A percentile compares a stretch with the other conserved stretches of the same genome.
Evolutionary conservation across 805 yeast genomes (phyloP).

Genomic region (Millerozyma miso): DNA sequence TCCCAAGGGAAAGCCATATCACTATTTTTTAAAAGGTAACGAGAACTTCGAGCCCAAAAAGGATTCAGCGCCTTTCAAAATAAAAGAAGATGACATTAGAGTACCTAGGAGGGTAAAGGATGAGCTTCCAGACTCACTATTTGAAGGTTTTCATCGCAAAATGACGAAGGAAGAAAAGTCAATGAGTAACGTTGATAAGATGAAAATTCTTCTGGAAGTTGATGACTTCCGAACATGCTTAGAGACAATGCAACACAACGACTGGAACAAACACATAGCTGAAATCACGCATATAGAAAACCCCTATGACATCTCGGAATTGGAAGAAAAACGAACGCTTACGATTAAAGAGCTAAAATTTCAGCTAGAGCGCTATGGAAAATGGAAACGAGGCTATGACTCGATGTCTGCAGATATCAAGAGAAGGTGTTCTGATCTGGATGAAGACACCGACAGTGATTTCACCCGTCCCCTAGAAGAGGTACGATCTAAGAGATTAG

Average conservation of each 20-base stretch:
- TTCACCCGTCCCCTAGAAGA: slow-evolving; percentile 19
- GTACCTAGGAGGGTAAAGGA: slow-evolving; percentile 25
- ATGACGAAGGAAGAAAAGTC: slow-evolving; percentile 64
- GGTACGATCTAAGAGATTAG: slow-evolving; percentile 18
- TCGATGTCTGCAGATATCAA: slow-evolving; percentile 22
- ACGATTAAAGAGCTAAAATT: slow-evolving; percentile 47
- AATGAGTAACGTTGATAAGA: slow-evolving; percentile 52
- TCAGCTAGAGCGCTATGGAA: slow-evolving; percentile 32
- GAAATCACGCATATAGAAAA: slow-evolving; percentile 49
- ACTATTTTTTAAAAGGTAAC: not conserved
- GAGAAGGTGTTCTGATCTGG: slow-evolving; percentile 6
- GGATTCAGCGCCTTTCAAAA: slow-evolving; percentile 8
- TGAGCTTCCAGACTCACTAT: slow-evolving; percentile 45
- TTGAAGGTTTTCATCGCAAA: slow-evolving; percentile 47
- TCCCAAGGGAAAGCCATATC: not conserved
- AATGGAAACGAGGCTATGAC: slow-evolving; percentile 33
- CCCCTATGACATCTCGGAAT: slow-evolving; percentile 44
- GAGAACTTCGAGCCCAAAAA: not conserved
- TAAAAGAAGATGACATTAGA: slow-evolving; percentile 11
- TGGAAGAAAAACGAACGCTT: slow-evolving; percentile 45
- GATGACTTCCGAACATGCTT: slow-evolving; percentile 48
- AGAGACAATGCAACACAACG: slow-evolving; percentile 34
- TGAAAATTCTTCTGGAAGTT: slow-evolving; percentile 50
- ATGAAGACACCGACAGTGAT: slow-evolving; percentile 14
- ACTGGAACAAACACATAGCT: slow-evolving; percentile 46